phyloP scores from a whole-genome alignment of 164 flowering plant genomes.

The Aristolochia contorta region DNA sequence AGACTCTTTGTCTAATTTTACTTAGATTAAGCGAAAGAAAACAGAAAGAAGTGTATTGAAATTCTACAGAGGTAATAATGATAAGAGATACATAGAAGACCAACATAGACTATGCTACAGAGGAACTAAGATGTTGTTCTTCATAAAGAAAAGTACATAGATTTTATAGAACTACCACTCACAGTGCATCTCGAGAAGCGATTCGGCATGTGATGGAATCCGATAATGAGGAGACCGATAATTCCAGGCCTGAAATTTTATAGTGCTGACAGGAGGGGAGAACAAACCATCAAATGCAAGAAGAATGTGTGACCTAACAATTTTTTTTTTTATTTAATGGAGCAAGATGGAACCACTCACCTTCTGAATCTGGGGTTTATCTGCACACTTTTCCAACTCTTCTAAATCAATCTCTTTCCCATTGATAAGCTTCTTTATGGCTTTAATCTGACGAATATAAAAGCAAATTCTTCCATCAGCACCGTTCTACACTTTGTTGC shows the following conservation, averaged over 20 bases:
- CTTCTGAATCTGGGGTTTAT: conserved; percentile 78
- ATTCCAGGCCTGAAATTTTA: conserved; percentile 61
- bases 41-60: too few relatives aligned
- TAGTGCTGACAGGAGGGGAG: conserved; percentile 51
- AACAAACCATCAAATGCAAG: neutral
- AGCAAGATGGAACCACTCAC: conserved; percentile 16
- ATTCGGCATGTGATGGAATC: conserved; percentile 85
- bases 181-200: conserved; percentile 76
- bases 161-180: conserved; percentile 7
- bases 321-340: neutral
- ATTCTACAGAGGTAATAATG: too few relatives aligned
- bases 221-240: conserved; percentile 64
- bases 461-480: neutral
- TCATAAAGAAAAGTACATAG: too few relatives aligned
- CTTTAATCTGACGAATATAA: conserved; percentile 36
- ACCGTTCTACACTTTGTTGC: neutral
- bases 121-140: too few relatives aligned
- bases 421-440: conserved; percentile 44
- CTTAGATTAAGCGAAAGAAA: too few relatives aligned
- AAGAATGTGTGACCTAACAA: neutral
- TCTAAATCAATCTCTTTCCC: conserved; percentile 75
- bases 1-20: too few relatives aligned
- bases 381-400: conserved; percentile 56
- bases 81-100: too few relatives aligned
- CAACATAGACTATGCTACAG: too few relatives aligned